Conservation (phyloP, 176 grass and related monocot genomes). For the Aegilops umbellulata region DNA sequence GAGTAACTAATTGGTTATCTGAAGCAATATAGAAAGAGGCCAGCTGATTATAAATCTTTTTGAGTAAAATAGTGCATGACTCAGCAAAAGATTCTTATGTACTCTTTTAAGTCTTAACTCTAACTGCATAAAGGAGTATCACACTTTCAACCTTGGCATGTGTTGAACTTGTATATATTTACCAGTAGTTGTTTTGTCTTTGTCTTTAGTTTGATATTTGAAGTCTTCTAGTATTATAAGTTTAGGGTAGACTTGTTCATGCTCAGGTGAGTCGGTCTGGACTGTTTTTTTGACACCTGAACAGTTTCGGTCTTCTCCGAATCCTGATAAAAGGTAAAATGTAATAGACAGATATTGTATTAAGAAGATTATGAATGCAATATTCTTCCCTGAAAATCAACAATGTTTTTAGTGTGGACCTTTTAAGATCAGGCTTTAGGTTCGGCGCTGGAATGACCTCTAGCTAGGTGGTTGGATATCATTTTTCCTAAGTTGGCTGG, state of each 20-base stretch:
- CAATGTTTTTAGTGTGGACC: not conserved
- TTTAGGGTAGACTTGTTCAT: conserved; percentile 12
- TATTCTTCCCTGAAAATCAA: not conserved
- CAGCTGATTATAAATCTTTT: not conserved
- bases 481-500: not conserved
- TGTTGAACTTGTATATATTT: conserved; percentile 18
- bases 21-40: conserved; percentile 3
- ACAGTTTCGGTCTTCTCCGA: not conserved
- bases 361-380: not conserved
- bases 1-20: conserved; percentile 20
- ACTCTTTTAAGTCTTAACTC: not conserved
- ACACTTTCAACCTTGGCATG: not conserved
- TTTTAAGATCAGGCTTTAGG: not conserved
- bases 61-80: not conserved
- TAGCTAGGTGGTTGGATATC: not conserved
- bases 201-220: conserved; percentile 23
- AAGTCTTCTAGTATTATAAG: not conserved
- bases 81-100: conserved; percentile 19
- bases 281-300: not conserved
- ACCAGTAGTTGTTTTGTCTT: not conserved
- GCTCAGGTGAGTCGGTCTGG: not conserved
- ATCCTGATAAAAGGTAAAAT: not conserved
- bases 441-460: not conserved
- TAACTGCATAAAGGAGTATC: not conserved
- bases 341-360: not conserved